A percentile compares a stretch with the other conserved stretches of the same genome.
phyloP scores from a whole-genome alignment of 148 eudicot species.

The Chenopodium formosanum region DNA sequence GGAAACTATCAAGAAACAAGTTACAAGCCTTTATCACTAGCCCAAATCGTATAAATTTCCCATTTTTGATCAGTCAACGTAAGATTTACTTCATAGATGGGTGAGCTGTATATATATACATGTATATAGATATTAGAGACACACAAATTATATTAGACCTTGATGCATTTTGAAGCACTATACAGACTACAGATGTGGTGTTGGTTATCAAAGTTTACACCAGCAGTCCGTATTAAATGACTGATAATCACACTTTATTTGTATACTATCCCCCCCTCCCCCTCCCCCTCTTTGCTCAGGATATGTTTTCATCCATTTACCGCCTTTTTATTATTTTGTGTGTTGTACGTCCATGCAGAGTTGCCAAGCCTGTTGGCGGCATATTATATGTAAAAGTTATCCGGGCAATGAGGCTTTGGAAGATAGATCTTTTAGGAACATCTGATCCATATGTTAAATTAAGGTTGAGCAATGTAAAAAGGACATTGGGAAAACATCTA shows the following conservation, averaged over 20 bases:
- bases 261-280: background rate
- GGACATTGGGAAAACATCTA: conserved; percentile 59
- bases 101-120: background rate
- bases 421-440: conserved; percentile 79
- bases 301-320: too few species aligned
- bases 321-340: too few species aligned
- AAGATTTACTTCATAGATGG: conserved; percentile 17
- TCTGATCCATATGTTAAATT: conserved; percentile 96
- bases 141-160: background rate
- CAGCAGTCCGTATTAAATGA: background rate
- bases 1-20: conserved; percentile 73
- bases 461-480: conserved; percentile 59
- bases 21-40: conserved; percentile 83
- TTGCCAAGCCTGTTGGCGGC: conserved; percentile 69
- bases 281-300: background rate
- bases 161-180: background rate
- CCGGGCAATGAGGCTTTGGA: conserved; percentile 67
- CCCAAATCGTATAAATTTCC: conserved; percentile 80
- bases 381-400: conserved; percentile 80
- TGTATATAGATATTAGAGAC: background rate
- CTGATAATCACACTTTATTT: background rate
- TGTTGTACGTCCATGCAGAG: conserved; percentile 32
- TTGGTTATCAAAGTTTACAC: background rate
- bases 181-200: too few species aligned
- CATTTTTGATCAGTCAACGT: conserved; percentile 71